A percentile compares a stretch with the other conserved stretches of the same genome.
phyloP scores from a whole-genome alignment of 73 alveolate species.

The Blepharisma japonicum region DNA sequence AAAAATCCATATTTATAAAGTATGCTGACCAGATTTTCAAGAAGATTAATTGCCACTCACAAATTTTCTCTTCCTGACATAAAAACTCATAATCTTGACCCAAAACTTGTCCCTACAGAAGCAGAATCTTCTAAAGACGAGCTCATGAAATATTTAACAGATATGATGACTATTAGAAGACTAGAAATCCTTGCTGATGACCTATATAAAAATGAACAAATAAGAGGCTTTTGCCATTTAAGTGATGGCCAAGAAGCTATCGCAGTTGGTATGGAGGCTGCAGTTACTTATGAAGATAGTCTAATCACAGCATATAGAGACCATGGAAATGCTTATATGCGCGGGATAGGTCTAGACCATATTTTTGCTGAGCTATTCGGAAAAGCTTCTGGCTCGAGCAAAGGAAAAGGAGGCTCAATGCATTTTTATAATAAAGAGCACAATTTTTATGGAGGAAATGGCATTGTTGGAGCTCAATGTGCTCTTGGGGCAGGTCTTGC shows the following conservation, averaged over 20 bases:
- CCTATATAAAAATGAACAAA: conserved; percentile 66
- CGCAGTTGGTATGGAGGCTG: conserved; percentile 74
- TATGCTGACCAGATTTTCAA: conserved; percentile 7
- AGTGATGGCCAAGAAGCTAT: conserved; percentile 72
- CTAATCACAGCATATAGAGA: conserved; percentile 84
- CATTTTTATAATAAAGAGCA: conserved; percentile 65
- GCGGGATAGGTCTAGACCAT: conserved; percentile 77
- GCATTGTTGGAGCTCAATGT: conserved; percentile 83
- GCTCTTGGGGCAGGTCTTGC: conserved; percentile 91
- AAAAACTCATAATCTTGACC: conserved; percentile 46
- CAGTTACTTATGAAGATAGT: conserved; percentile 69
- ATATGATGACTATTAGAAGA: conserved; percentile 60
- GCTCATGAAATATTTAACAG: conserved; percentile 55
- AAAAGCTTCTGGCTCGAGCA: conserved; percentile 73
- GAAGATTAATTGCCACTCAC: not conserved
- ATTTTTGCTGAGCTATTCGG: conserved; percentile 84
- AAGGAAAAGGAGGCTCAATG: conserved; percentile 94
- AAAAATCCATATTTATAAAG: not conserved
- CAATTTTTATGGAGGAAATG: conserved; percentile 88
- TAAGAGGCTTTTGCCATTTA: conserved; percentile 83
- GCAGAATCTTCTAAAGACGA: conserved; percentile 58
- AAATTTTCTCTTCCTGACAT: conserved; percentile 32
- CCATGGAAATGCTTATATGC: conserved; percentile 69
- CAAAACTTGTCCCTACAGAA: conserved; percentile 40
- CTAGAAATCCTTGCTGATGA: conserved; percentile 74